Evolutionary conservation across 805 yeast genomes (phyloP).

Genomic region (Monosporozyma solicola): DNA sequence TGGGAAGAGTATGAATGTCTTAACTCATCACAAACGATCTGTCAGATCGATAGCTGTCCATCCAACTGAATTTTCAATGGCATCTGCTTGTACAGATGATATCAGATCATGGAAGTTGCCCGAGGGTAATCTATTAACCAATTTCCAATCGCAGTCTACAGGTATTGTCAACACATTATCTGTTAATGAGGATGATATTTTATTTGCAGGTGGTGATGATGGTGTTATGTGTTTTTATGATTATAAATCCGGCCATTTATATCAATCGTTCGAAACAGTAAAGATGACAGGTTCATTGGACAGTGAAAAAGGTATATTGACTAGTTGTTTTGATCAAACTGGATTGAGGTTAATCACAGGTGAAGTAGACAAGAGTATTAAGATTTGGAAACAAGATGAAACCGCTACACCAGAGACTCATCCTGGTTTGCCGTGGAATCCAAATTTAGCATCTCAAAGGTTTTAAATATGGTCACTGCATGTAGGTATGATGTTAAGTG

Average conservation of each 20-base stretch:
- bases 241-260: slow-evolving; percentile 58
- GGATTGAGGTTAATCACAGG: slow-evolving; percentile 80
- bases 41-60: slow-evolving; percentile 66
- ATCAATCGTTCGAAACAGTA: slow-evolving; percentile 45
- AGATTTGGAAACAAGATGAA: slow-evolving; percentile 53
- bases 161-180: slow-evolving; percentile 61
- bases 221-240: slow-evolving; percentile 74
- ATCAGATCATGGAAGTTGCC: slow-evolving; percentile 80
- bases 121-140: slow-evolving; percentile 61
- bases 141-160: slow-evolving; percentile 31
- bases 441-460: slow-evolving; percentile 21
- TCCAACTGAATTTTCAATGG: slow-evolving; percentile 63
- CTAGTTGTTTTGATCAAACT: slow-evolving; percentile 67
- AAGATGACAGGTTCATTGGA: slow-evolving; percentile 64
- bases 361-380: slow-evolving; percentile 81
- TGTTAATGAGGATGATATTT: slow-evolving; percentile 49
- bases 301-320: slow-evolving; percentile 57
- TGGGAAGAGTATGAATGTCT: slow-evolving; percentile 57
- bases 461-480: slow-evolving; percentile 8
- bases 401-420: slow-evolving; percentile 23
- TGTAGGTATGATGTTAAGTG: neutral
- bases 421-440: slow-evolving; percentile 29
- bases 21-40: slow-evolving; percentile 80
- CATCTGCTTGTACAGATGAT: slow-evolving; percentile 74
- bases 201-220: slow-evolving; percentile 78